Base-by-base conservation (phyloP, 352 stramenopile species). In the Globisporangium canariense region DNA sequence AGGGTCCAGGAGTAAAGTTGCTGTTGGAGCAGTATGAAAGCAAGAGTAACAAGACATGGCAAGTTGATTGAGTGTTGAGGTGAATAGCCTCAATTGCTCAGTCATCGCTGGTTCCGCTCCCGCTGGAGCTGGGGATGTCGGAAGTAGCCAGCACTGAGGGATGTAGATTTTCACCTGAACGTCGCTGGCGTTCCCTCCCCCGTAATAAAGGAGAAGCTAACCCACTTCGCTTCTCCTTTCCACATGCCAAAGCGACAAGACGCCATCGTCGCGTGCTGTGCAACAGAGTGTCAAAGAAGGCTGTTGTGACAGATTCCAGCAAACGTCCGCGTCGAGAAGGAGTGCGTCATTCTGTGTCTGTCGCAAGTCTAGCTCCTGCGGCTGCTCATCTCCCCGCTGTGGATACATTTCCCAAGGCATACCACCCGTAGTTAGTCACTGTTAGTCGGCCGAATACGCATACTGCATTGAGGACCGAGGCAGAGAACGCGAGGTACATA, bases 1-100 rank as follows among this genome's bases (percentile, higher is more conserved):
- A 75, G 65, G 43, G 28, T 56, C 2, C 62, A 57, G 8, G 28
- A 34, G 40, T 40, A 46, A n/a, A 5, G 16, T 10, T 20, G 50
- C 20, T 56, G 30, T 14, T 56, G 50, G 46, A 52, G 46, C n/a
- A 22, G 0, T n/a, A 13, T 20, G 40, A 46, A 14, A 46, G n/a
- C 40, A 18, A 46, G 11, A 18, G 40, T n/a, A 46, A 28, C 25
- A 28, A 28, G 25, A 28, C 25, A 28, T 28, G 25, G 25, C 25
- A 28, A 28, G 25, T 28, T 28, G 25, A 28, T 28, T 28, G 25
- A 28, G 25, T 28, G 25, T 28, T 28, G 25, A 28, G 25, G 25
- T 28, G 25, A 28, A 28, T 28, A 28, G 25, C 25, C 25, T 28
- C 25, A 28, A 28, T 28, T 28, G 25, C 25, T 28, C 25, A 28